Base-by-base conservation (phyloP, 1,284 basidiomycete species). In the Malassezia yamatoensis region DNA sequence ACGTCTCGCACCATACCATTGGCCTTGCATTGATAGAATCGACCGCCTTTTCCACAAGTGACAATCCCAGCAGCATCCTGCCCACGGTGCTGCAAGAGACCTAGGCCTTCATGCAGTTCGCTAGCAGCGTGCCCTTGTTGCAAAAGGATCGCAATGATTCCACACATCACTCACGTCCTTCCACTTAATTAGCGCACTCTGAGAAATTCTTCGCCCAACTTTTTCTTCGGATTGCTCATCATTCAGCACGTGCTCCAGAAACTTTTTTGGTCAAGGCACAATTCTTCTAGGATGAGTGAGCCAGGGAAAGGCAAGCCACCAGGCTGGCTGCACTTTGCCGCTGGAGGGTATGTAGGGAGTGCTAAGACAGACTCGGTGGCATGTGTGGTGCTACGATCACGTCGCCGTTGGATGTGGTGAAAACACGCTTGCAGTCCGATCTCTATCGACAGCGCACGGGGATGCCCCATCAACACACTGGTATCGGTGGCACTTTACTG, bases 1-100 rank as follows among this genome's bases (percentile, higher is more conserved):
- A 99, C 87, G 76, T 99, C 94, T 55, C 93, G 83, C 68, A 99
- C 93, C 94, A 99, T 98, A 41, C 94, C 94, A 76, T 98, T 99
- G n/a, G 90, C 89, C 78, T 99, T 99, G 81, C 88, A 90, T 76
- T 99, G 94, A 77, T 87, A 93, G 77, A 99, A 88, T 44, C 91
- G 84, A 44, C 94, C 94, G 72, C 90, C 90, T 15, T 84, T 82
- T 3, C 91, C 94, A 75, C 94, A 94, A 45, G 94, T 98, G 58
- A 99, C 87, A 70, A 98, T 87, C 52, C 94, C 94, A 62, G 91
- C 96, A 0, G 94, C 94, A 81, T 99, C 93, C 76, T 99, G 93
- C 34, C 93, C 93, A 32, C 72, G 68, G 41, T 74, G 72, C 54
- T 74, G 72, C 47, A 74, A 64, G 18, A 74, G 60, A 16, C 70